Evolutionary conservation across 208 protist genomes (phyloP).

Genomic region (Acanthamoeba castellanii): DNA sequence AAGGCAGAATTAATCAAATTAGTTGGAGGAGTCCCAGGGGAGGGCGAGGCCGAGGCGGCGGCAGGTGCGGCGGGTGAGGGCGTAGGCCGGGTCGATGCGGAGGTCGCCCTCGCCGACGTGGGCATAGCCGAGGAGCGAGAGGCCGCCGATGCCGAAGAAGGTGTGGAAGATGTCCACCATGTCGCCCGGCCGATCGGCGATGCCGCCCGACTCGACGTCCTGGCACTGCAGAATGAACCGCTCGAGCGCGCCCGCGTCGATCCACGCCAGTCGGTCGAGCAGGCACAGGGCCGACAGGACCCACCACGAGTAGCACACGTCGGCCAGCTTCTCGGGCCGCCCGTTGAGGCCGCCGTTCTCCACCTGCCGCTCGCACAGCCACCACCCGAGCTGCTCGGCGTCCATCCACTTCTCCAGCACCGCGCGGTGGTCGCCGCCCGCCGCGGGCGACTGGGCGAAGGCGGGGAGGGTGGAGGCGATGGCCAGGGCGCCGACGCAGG

Average conservation of each 20-base stretch:
- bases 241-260: slow-evolving; percentile 94
- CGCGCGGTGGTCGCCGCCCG: not conserved
- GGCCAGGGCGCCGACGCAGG: slow-evolving; percentile 97
- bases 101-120: not conserved
- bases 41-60: not conserved
- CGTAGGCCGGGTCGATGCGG: slow-evolving; percentile 48
- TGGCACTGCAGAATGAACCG: slow-evolving; percentile 97
- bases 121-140: slow-evolving; percentile 88
- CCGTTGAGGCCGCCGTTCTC: slow-evolving; percentile 98
- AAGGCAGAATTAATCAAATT: too few relatives aligned
- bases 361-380: slow-evolving; percentile 98
- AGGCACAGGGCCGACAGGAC: slow-evolving; percentile 97
- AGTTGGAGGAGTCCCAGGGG: not conserved
- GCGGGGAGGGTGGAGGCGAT: slow-evolving; percentile 91
- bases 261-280: slow-evolving; percentile 95
- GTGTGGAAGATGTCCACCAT: slow-evolving; percentile 99
- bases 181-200: slow-evolving; percentile 98
- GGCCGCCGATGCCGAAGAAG: slow-evolving; percentile 98
- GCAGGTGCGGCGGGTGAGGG: slow-evolving; percentile 26
- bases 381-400: slow-evolving; percentile 95
- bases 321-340: slow-evolving; percentile 98
- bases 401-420: slow-evolving; percentile 93
- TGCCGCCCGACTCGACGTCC: slow-evolving; percentile 97
- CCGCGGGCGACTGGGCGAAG: not conserved
- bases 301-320: slow-evolving; percentile 99